Percentiles rank a stretch among this genome's conserved stretches.
phyloP scores from a whole-genome alignment of 345 rosid species.

The Barbarea vulgaris region DNA sequence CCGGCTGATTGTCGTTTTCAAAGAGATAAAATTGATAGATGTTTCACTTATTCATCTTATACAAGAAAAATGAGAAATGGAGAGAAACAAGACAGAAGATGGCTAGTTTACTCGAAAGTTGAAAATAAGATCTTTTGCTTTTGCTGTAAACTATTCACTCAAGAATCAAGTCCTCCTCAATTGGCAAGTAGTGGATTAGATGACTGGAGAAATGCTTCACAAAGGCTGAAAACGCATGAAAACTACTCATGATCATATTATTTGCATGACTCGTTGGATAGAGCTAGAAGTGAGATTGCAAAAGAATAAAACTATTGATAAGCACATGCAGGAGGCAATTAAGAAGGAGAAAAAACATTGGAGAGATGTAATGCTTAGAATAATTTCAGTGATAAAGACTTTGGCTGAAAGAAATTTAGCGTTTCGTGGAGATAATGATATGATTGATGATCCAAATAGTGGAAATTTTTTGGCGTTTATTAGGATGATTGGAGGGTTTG shows the following conservation, averaged over 20 bases:
- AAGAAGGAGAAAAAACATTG: neutral
- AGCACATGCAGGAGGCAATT: neutral
- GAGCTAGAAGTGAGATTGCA: neutral
- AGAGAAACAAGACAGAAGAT: neutral
- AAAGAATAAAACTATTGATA: neutral
- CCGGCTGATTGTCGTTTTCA: neutral
- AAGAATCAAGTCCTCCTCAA: neutral
- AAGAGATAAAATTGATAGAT: neutral
- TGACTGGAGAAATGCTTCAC: neutral
- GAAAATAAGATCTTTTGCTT: constrained; percentile 9
- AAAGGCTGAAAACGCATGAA: neutral
- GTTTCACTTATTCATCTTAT: neutral
- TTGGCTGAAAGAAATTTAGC: neutral
- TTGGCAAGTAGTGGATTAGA: neutral
- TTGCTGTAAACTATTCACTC: neutral
- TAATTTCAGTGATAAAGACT: neutral
- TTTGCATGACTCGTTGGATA: neutral
- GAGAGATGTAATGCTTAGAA: neutral
- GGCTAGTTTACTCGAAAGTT: neutral
- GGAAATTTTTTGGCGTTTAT: neutral
- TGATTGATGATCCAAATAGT: neutral
- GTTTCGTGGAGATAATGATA: neutral
- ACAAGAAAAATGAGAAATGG: neutral
- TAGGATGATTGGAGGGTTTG: neutral
- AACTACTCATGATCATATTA: neutral